Evolutionary conservation across 805 yeast genomes (phyloP), one percentile per base, ranked within the genome.

Genomic region (Saccharomyces cerevisiae): DNA sequence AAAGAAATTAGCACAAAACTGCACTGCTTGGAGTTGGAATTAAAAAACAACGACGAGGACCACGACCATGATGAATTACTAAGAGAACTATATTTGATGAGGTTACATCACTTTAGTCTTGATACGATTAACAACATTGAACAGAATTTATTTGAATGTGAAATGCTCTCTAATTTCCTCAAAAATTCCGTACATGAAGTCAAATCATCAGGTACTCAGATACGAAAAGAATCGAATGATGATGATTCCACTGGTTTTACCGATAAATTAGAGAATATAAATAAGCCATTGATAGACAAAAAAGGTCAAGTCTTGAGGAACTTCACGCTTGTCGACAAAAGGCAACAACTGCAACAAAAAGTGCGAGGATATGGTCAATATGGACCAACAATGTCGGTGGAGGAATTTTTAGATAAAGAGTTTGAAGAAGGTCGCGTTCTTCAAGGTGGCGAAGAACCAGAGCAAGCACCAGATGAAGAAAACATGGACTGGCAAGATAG

Each of bases 351-450:
- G 17, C 74, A 78, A 54, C 72, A 76, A 31, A 80, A 84, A 61
- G 97, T 91, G 0, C 82, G 80, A 61, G 97, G 97, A 1, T 89
- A 95, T 2, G 99, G 97, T 0, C 97, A 94, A 70, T 82, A 79
- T 27, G 76, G 92, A 29, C 99, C 99, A 2, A 89, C 97, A 0
- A 89, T 94, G 94, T 76, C 96, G 0, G 90, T 94, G 0, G 99
- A 94, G 59, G 97, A 94, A 61, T 84, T 87, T 57, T 74, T 94
- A 51, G 96, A 90, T 49, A 82, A 89, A 61, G 99, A 94, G 66
- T 74, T 87, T 57, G 83, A 83, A 21, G 83, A 87, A 62, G 97
- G 97, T 1, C 91, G 92, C 53, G 86, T 91, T 77, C 75, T 80
- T 43, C 73, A 74, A 63, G 66, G 81, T 70, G 65, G 83, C 69